phyloP scores from a whole-genome alignment of 306 rosid species.

The Prunus fruticosa region DNA sequence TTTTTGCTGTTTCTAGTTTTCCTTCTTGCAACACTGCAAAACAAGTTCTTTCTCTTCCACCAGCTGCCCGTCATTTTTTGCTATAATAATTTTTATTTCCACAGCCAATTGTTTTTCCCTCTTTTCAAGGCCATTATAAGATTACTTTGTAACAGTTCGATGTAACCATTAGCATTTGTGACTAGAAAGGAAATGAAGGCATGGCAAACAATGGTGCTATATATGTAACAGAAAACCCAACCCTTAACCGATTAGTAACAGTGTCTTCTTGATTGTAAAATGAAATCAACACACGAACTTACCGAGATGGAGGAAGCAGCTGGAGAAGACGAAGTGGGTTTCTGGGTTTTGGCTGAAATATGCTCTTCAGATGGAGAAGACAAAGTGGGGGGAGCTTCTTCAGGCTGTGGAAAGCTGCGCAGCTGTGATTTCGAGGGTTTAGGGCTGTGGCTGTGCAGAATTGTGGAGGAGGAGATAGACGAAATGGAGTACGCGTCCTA shows the following conservation, averaged over 20 bases:
- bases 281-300: conserved; percentile 8
- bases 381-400: too few relatives aligned
- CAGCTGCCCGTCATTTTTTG: conserved; percentile 22
- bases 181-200: conserved; percentile 33
- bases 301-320: too few relatives aligned
- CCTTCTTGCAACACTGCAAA: conserved; percentile 6
- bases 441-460: too few relatives aligned
- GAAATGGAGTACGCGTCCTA: too few relatives aligned
- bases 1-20: conserved; percentile 33
- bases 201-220: conserved; percentile 35
- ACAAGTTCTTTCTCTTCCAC: conserved; percentile 7
- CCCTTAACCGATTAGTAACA: conserved; percentile 78
- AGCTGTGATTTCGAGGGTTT: too few relatives aligned
- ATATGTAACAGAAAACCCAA: conserved; percentile 33
- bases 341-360: too few relatives aligned
- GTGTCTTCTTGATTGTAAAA: conserved; percentile 88
- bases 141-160: conserved; percentile 34
- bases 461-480: too few relatives aligned
- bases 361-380: too few relatives aligned
- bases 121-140: conserved; percentile 5
- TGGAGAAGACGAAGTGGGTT: too few relatives aligned
- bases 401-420: too few relatives aligned
- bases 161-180: background rate
- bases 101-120: background rate
- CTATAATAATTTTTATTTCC: conserved; percentile 9